Conservation (phyloP, 371 early-diverging fungal species). For the Rhizopus stolonifer region DNA sequence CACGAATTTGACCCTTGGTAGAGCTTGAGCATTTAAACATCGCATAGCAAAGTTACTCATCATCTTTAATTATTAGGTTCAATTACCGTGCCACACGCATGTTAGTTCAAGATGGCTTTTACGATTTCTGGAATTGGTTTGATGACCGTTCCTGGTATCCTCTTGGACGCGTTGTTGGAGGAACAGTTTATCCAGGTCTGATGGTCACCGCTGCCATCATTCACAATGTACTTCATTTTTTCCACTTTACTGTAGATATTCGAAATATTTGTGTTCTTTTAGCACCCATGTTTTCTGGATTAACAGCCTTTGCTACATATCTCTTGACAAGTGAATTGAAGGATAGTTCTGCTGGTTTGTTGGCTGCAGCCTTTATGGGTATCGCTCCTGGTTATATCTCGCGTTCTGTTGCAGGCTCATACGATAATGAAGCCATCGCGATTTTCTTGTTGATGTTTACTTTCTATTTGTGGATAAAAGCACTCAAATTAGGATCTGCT, state of each 20-base stretch:
- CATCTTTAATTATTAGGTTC: too few relatives aligned
- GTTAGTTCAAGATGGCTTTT: constrained; percentile 93
- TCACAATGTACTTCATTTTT: constrained; percentile 85
- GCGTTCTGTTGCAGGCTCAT: constrained; percentile 98
- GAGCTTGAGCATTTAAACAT: too few relatives aligned
- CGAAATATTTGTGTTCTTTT: constrained; percentile 97
- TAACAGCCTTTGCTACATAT: constrained; percentile 93
- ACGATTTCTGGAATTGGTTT: constrained; percentile 99
- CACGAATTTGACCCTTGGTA: constrained; percentile 99
- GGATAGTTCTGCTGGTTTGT: constrained; percentile 87
- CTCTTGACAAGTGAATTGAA: constrained; percentile 88
- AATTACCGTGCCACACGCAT: constrained; percentile 98
- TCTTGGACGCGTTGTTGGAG: constrained; percentile 97
- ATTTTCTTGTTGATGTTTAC: constrained; percentile 97
- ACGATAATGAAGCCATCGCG: constrained; percentile 99
- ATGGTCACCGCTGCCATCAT: constrained; percentile 98
- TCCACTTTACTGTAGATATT: constrained; percentile 95
- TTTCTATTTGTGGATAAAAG: constrained; percentile 96
- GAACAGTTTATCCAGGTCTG: constrained; percentile 97
- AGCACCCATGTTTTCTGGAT: constrained; percentile 94
- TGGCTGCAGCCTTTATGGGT: constrained; percentile 96
- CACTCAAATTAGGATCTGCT: constrained; percentile 90
- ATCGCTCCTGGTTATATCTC: constrained; percentile 99
- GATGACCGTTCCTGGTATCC: constrained; percentile 99
- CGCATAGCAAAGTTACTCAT: too few relatives aligned